These are phyloP conservation scores for Geotrichum aggregatum DNA, from an alignment of 1,139 yeast species.

Conservation along the genomic window DNA sequence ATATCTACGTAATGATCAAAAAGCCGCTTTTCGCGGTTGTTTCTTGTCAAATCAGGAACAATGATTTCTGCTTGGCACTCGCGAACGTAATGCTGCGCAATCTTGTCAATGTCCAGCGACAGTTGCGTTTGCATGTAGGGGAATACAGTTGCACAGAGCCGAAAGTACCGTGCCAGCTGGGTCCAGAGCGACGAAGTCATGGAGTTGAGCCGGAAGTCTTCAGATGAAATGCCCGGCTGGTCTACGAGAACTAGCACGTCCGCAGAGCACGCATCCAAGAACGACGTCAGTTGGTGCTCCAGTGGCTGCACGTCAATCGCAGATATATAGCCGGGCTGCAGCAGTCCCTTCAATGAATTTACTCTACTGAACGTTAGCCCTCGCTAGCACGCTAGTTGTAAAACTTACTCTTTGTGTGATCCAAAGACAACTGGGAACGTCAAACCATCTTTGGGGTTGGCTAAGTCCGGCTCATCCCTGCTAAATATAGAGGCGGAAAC, in stretches of 20 bases:
- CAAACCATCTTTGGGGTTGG: neutral
- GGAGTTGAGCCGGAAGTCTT: constrained; percentile 47
- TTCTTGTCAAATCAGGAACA: constrained; percentile 7
- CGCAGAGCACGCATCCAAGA: constrained; percentile 59
- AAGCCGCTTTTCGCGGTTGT: constrained; percentile 39
- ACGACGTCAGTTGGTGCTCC: constrained; percentile 45
- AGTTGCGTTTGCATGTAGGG: constrained; percentile 53
- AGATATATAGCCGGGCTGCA: constrained; percentile 34
- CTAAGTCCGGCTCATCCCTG: constrained; percentile 2
- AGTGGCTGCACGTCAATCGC: constrained; percentile 21
- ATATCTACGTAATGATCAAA: constrained; percentile 52
- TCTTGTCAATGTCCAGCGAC: constrained; percentile 47
- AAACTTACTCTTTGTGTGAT: constrained; percentile 29
- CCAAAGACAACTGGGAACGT: constrained; percentile 30
- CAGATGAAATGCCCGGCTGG: constrained; percentile 60
- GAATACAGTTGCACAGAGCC: constrained; percentile 59
- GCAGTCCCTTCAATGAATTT: constrained; percentile 30
- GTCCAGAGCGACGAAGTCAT: constrained; percentile 43
- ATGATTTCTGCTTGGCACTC: constrained; percentile 35
- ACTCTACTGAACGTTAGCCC: constrained; percentile 26
- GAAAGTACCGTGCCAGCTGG: constrained; percentile 51
- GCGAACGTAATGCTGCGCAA: constrained; percentile 40
- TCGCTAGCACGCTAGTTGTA: neutral
- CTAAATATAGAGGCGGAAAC: constrained; percentile 4
- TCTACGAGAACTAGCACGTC: constrained; percentile 66